Evolutionary conservation across 352 stramenopile genomes (phyloP), one percentile per base, ranked within the genome.

Genomic region (Globisporangium parvum): DNA sequence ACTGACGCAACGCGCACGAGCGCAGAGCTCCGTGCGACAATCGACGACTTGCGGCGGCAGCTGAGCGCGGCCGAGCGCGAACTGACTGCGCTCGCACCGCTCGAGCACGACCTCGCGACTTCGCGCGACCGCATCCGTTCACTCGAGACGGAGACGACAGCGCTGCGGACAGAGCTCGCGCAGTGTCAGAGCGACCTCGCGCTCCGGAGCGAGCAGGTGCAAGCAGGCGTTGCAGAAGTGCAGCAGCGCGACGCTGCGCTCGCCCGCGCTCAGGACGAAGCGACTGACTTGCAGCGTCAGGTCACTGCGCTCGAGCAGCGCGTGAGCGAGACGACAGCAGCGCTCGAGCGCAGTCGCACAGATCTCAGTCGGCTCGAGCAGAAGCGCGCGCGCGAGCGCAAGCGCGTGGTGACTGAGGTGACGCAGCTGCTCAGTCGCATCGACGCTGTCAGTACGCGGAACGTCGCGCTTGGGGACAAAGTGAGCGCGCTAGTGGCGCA

Each of bases 401-500:
- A 77, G 48, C 70, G 70, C 42, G 64, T 91, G 49, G 76, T 87
- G 53, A 49, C 57, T 3, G 71, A 88, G 10, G 73, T 88, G 46
- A 31, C 48, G 23, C 62, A 80, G 35, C 53, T 91, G 28, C 66
- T 88, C 31, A 20, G 59, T 24, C 73, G 77, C 15, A 87, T 91
- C 47, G 77, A 88, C 39, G 67, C 52, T 37, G 72, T 70, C 24
- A 65, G 67, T 1, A 60, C 69, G n/a, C 73, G 67, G 21, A 91
- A 91, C 51, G 57, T 69, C 6, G 68, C 86, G 23, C 51, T 91
- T 0, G 77, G 77, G 20, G 71, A 88, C 33, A 87, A 88, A 39
- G 66, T 91, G 18, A 70, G 85, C 14, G 35, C 51, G 20, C 54
- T 88, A 33, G 71, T 70, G 17, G 70, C 85, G 44, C 71, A 88